These are phyloP conservation scores for Marchantia paleacea DNA, from an alignment of 225 moss, liverwort and hornwort species.

Conservation along the genomic window DNA sequence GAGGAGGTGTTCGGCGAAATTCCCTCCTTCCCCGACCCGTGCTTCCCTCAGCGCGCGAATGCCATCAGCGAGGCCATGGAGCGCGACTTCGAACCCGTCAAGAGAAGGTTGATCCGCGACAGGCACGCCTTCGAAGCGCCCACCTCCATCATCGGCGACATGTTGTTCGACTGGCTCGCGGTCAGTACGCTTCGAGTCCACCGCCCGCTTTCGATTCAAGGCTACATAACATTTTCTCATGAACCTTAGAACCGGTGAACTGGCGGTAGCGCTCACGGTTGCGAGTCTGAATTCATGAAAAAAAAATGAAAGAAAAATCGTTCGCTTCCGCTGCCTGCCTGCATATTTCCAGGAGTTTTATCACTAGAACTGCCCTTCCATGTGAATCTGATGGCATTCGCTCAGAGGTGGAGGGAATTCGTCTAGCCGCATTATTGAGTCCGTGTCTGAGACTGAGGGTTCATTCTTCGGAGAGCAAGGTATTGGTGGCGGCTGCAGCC, in stretches of 20 bases:
- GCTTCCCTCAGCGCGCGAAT: slow-evolving; percentile 28
- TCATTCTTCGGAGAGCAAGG: neutral
- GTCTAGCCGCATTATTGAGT: neutral
- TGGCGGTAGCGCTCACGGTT: no score
- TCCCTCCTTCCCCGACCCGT: slow-evolving; percentile 30
- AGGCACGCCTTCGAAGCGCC: slow-evolving; percentile 25
- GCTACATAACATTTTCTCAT: no score
- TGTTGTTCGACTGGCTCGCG: slow-evolving; percentile 21
- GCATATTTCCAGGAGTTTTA: no score
- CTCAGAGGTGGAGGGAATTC: neutral
- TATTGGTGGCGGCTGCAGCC: neutral
- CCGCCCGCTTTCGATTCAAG: neutral
- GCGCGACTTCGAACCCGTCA: slow-evolving; percentile 25
- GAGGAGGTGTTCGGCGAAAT: slow-evolving; percentile 29
- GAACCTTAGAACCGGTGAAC: no score
- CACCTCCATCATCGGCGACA: slow-evolving; percentile 27
- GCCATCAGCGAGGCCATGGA: slow-evolving; percentile 15
- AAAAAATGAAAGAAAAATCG: neutral
- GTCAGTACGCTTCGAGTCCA: slow-evolving; percentile 3
- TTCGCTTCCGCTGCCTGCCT: no score
- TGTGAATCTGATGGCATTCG: no score
- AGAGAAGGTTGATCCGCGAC: slow-evolving; percentile 19
- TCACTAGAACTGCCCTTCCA: no score
- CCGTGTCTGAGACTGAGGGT: neutral
- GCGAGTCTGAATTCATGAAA: neutral